A percentile compares a stretch with the other conserved stretches of the same genome.
These are phyloP conservation scores for Metrosideros polymorpha DNA, from an alignment of 441 rosid genomes.

Conservation along the genomic window DNA sequence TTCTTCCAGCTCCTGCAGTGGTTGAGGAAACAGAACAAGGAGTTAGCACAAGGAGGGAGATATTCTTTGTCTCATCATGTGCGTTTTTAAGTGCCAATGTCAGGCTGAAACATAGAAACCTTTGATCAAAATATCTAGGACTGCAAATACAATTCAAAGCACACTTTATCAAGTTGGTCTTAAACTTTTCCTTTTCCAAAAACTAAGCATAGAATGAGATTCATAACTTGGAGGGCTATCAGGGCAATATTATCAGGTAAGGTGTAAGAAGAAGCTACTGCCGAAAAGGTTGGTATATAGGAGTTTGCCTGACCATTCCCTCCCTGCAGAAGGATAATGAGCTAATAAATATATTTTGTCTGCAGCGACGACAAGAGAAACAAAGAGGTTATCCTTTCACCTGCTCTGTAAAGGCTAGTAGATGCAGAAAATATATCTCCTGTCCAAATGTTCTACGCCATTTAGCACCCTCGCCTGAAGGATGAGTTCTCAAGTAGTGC, in stretches of 20 bases:
- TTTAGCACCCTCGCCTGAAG: slow-evolving; percentile 52
- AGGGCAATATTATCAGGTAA: slow-evolving; percentile 49
- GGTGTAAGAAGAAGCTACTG: slow-evolving; percentile 46
- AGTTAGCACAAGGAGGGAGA: neutral
- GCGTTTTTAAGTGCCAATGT: neutral
- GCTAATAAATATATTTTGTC: neutral
- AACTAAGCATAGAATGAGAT: neutral
- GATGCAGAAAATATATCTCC: slow-evolving; percentile 61
- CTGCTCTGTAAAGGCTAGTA: slow-evolving; percentile 61
- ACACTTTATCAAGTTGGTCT: neutral
- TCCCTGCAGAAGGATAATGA: slow-evolving; percentile 25
- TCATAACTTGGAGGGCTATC: slow-evolving; percentile 53
- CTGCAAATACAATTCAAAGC: neutral
- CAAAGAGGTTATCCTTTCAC: slow-evolving; percentile 18
- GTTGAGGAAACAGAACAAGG: neutral
- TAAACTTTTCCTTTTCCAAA: neutral
- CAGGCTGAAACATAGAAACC: neutral
- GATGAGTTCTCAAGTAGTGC: slow-evolving; percentile 46
- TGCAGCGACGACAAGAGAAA: neutral
- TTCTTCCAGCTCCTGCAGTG: slow-evolving; percentile 45
- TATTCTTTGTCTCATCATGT: neutral
- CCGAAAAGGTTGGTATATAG: slow-evolving; percentile 41
- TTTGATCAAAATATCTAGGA: neutral
- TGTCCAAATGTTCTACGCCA: slow-evolving; percentile 68
- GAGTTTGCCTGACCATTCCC: slow-evolving; percentile 39